Base-by-base conservation (phyloP, 192 early-diverging fungal genomes). In the Coemansia guatemalensis region DNA sequence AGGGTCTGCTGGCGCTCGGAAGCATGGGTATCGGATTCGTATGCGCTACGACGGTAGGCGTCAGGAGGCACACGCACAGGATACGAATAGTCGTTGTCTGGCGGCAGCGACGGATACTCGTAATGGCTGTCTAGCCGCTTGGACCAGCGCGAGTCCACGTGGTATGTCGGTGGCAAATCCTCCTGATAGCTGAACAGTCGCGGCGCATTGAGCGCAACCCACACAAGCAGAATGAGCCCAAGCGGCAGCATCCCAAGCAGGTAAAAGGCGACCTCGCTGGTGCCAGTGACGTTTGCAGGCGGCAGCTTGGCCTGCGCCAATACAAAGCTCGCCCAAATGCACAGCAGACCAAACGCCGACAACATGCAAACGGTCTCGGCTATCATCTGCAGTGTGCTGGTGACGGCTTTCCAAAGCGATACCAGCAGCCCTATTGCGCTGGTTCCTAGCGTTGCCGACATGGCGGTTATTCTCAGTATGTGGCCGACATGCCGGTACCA, bases 221-320 rank as follows among this genome's bases (percentile, higher is more conserved):
- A 78, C 54, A 63, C 35, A 8, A 73, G 26, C 41, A 73, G 57
- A 22, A 65, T 59, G 23, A 78, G 44, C 2, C 58, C 76, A 39
- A 74, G 56, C 12, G 76, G 76, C 60, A 79, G 35, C 18, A 61
- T 41, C 4, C 57, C 56, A 11, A 79, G 76, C 63, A 79, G 29
- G n/a, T 73, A 79, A 56, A 68, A 74, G 6, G 50, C 29, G 3
- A 60, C 54, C 63, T 73, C 65, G 56, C 76, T 70, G 0, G 64
- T 58, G 56, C 59, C 66, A 12, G 62, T 67, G 6, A 32, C 39
- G 22, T 24, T 32, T 7, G 24, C 17, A 4, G 59, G 61, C 30
- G 66, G 65, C 67, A 65, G 51, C 64, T 62, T 63, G 21, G 58
- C 32, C 56, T 68, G 64, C 9, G 71, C 76, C 49, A 79, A 50